Evolutionary conservation across 2,329 filamentous ascomycete species (phyloP).

Genomic region (Hypoxylon sp.): DNA sequence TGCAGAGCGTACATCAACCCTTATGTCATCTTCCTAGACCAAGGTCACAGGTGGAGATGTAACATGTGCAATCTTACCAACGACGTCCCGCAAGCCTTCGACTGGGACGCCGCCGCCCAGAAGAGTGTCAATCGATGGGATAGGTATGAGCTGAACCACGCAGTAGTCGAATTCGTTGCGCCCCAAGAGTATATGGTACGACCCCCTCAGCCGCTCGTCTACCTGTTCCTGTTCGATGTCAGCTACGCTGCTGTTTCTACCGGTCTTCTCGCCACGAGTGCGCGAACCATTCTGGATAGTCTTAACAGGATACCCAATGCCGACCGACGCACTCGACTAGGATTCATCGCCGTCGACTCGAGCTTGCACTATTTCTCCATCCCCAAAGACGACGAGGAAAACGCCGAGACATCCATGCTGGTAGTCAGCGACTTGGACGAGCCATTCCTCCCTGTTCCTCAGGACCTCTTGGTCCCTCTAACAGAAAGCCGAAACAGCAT

Average conservation of each 20-base stretch:
- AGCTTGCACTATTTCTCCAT: slow-evolving; percentile 97
- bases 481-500: slow-evolving; percentile 90
- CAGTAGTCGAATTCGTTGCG: slow-evolving; percentile 97
- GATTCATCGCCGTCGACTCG: slow-evolving; percentile 94
- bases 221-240: slow-evolving; percentile 94
- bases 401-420: slow-evolving; percentile 85
- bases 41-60: slow-evolving; percentile 97
- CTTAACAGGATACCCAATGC: slow-evolving; percentile 98
- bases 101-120: slow-evolving; percentile 94
- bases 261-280: slow-evolving; percentile 89
- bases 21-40: slow-evolving; percentile 94
- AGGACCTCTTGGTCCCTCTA: slow-evolving; percentile 88
- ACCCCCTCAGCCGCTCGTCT: slow-evolving; percentile 92
- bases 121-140: slow-evolving; percentile 93
- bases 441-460: slow-evolving; percentile 93
- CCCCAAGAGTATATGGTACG: slow-evolving; percentile 99
- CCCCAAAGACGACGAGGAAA: slow-evolving; percentile 86
- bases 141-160: slow-evolving; percentile 89
- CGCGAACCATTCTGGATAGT: slow-evolving; percentile 92
- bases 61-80: slow-evolving; percentile 99
- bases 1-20: slow-evolving; percentile 98
- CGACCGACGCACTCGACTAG: slow-evolving; percentile 88
- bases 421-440: slow-evolving; percentile 96
- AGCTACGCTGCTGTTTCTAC: slow-evolving; percentile 90
- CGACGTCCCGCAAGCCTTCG: slow-evolving; percentile 98